These are phyloP conservation scores for Inga leiocalycina DNA, from an alignment of 306 rosid species.

Conservation along the genomic window DNA sequence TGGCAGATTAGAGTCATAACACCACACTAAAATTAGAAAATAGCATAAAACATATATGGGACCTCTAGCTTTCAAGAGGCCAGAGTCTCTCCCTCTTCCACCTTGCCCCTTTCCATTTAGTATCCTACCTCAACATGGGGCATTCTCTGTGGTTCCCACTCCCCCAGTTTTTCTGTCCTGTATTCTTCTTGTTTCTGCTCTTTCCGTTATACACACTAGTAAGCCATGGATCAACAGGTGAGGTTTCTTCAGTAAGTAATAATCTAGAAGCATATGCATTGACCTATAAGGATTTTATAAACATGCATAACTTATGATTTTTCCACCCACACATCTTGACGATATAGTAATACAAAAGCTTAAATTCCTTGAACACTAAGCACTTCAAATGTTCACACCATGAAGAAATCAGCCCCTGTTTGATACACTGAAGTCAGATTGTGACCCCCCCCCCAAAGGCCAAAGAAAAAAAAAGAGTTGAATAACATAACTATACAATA, in stretches of 20 bases:
- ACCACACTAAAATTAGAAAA: too few species aligned
- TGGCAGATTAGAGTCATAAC: not conserved
- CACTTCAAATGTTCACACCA: too few species aligned
- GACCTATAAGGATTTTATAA: conserved; percentile 17
- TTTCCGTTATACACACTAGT: not conserved
- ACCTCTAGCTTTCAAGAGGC: not conserved
- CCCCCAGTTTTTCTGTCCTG: not conserved
- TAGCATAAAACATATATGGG: too few species aligned
- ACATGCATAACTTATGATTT: not conserved
- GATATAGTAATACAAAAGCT: conserved; percentile 14
- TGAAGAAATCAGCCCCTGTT: too few species aligned
- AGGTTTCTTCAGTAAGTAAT: conserved; percentile 1
- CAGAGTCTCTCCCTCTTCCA: not conserved
- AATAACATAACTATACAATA: too few species aligned
- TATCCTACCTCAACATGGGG: too few species aligned
- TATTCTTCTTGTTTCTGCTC: not conserved
- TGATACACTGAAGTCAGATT: too few species aligned
- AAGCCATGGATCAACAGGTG: not conserved
- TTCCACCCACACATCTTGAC: conserved; percentile 13
- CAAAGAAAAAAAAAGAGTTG: too few species aligned
- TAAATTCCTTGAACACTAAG: not conserved
- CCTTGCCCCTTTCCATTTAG: too few species aligned
- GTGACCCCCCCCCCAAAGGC: too few species aligned
- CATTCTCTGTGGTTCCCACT: not conserved
- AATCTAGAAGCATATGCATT: not conserved